A percentile compares a stretch with the other conserved stretches of the same genome.
These are phyloP conservation scores for Penicillium simplicissimum DNA, from an alignment of 495 filamentous ascomycete genomes.

Conservation along the genomic window DNA sequence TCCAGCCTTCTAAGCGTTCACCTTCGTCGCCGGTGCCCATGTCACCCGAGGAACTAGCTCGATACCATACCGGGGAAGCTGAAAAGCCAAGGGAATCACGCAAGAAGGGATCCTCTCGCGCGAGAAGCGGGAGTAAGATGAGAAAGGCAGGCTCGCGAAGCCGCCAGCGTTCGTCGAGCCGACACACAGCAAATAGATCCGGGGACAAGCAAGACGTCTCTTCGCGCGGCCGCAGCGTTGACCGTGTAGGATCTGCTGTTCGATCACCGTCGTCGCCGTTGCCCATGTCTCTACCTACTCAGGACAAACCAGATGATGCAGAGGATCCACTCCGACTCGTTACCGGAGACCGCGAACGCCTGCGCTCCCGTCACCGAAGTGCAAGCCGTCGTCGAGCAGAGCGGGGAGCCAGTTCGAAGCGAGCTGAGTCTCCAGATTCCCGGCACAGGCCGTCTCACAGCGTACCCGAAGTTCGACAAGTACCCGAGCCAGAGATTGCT, in stretches of 20 bases:
- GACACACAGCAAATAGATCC: constrained; percentile 47
- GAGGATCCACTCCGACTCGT: constrained; percentile 65
- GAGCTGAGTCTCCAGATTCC: constrained; percentile 51
- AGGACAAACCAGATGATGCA: constrained; percentile 32
- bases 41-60: constrained; percentile 80
- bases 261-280: constrained; percentile 81
- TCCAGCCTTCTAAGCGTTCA: constrained; percentile 80
- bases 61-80: constrained; percentile 49
- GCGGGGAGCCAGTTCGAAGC: constrained; percentile 43
- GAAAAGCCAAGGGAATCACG: constrained; percentile 45
- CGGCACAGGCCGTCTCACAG: constrained; percentile 29
- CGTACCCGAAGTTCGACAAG: constrained; percentile 50
- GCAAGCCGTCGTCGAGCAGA: constrained; percentile 48
- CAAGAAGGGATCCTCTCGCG: constrained; percentile 42
- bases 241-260: constrained; percentile 56
- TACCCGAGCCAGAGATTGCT: constrained; percentile 26
- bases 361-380: constrained; percentile 61
- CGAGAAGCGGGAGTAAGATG: constrained; percentile 41
- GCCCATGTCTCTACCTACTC: constrained; percentile 58
- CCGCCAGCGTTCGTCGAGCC: constrained; percentile 44
- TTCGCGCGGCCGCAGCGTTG: constrained; percentile 53
- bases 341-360: constrained; percentile 59
- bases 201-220: constrained; percentile 42
- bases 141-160: constrained; percentile 39
- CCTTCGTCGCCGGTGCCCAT: constrained; percentile 89